Evolutionary conservation across 176 grass and related monocot species (phyloP).

Genomic region (Bolboschoenus planiculmis): DNA sequence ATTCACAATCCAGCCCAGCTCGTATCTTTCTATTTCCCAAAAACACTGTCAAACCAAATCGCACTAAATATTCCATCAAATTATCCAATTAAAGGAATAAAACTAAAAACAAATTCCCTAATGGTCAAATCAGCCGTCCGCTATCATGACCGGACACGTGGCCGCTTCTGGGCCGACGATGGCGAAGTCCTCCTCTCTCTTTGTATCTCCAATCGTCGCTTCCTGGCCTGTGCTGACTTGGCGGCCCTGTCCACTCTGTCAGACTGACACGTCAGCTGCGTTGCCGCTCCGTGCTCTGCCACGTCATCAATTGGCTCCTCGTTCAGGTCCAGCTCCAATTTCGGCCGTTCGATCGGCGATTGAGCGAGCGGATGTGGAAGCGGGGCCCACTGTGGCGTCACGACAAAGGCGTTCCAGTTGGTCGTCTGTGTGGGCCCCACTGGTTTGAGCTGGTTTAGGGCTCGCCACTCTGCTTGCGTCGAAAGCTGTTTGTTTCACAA

Average conservation of each 20-base stretch:
- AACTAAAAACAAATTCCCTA: background rate
- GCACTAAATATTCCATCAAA: background rate
- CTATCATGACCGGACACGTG: slow-evolving; percentile 15
- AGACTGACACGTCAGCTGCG: background rate
- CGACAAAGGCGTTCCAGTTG: background rate
- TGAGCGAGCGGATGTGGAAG: background rate
- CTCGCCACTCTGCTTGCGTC: background rate
- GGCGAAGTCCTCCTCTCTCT: slow-evolving; percentile 2
- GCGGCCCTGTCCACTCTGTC: background rate
- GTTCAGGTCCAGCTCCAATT: slow-evolving; percentile 15
- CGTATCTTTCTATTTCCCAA: slow-evolving; percentile 3
- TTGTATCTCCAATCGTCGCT: slow-evolving; percentile 11
- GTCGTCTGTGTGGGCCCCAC: background rate
- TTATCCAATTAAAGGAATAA: background rate
- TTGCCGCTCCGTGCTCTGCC: background rate
- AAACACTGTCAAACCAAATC: background rate
- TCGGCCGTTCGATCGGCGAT: background rate
- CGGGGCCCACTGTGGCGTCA: background rate
- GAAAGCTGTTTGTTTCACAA: too few relatives aligned
- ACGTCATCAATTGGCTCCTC: slow-evolving; percentile 2
- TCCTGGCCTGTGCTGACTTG: background rate
- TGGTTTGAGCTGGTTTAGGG: background rate
- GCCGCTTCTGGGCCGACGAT: background rate
- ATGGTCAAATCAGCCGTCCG: background rate
- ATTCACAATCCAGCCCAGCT: background rate